A percentile compares a stretch with the other conserved stretches of the same genome.
Conservation (phyloP, 228 moss, liverwort and hornwort genomes). For the Sphagnum magellanicum region DNA sequence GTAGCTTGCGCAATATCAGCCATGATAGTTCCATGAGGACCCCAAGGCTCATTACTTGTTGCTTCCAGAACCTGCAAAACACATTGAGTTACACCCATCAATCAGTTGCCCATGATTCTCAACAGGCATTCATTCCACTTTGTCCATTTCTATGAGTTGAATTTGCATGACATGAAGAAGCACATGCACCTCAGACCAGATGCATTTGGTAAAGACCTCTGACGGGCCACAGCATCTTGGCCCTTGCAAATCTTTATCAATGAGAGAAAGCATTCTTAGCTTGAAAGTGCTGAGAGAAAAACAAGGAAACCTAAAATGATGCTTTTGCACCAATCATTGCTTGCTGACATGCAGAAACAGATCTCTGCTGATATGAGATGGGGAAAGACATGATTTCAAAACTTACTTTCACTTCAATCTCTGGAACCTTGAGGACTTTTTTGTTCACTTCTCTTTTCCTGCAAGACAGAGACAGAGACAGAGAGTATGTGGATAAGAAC, state of each 20-base stretch:
- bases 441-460: constrained; percentile 99
- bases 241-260: no score
- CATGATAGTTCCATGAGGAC: constrained; percentile 96
- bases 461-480: constrained; percentile 6
- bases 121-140: not conserved
- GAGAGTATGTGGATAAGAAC: not conserved
- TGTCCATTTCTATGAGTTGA: not conserved
- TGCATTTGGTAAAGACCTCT: no score
- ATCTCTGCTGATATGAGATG: no score
- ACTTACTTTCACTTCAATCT: constrained; percentile 95
- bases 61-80: constrained; percentile 72
- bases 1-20: constrained; percentile 95
- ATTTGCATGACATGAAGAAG: not conserved
- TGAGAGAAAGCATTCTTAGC: not conserved
- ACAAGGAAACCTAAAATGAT: no score
- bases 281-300: not conserved
- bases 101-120: not conserved
- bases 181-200: not conserved
- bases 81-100: not conserved
- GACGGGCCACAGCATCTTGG: no score
- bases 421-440: constrained; percentile 98
- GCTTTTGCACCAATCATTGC: no score
- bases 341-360: no score
- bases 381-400: not conserved
- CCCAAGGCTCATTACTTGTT: constrained; percentile 99